These are phyloP conservation scores for Saccharomycopsis vini DNA, from an alignment of 805 yeast species.

Conservation along the genomic window DNA sequence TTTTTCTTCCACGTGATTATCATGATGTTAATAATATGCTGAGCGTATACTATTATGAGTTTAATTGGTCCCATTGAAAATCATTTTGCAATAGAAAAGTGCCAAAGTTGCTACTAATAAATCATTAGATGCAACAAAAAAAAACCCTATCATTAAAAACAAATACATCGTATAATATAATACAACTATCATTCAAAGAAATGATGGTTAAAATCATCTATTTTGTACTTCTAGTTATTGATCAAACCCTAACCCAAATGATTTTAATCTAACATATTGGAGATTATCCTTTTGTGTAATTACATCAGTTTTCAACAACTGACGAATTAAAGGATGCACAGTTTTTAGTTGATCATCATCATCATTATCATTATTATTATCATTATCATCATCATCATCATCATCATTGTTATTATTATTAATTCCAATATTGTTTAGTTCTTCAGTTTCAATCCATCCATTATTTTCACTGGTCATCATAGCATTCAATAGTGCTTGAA, in stretches of 20 bases:
- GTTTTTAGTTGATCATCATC: conserved; percentile 16
- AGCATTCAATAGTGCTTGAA: conserved; percentile 9
- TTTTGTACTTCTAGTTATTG: too few relatives aligned
- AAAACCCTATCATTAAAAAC: too few relatives aligned
- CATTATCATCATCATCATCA: conserved; percentile 21
- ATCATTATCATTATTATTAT: conserved; percentile 25
- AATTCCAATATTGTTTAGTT: conserved; percentile 1
- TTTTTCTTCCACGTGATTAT: too few relatives aligned
- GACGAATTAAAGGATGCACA: conserved; percentile 16
- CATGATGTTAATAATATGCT: too few relatives aligned
- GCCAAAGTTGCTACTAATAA: too few relatives aligned
- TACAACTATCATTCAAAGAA: too few relatives aligned
- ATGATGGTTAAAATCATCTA: too few relatives aligned
- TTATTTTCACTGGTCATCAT: conserved; percentile 16
- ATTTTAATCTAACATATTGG: conserved; percentile 7
- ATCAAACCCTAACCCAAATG: conserved; percentile 12
- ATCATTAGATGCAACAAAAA: too few relatives aligned
- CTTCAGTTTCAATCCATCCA: conserved; percentile 8
- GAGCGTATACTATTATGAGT: too few relatives aligned
- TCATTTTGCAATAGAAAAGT: too few relatives aligned
- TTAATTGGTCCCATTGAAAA: too few relatives aligned
- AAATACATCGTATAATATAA: too few relatives aligned
- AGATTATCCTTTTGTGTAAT: conserved; percentile 7
- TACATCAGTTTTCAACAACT: conserved; percentile 10
- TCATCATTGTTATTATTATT: conserved; percentile 21